Conservation (phyloP, 768 basidiomycete genomes). For the Suillus bovinus region DNA sequence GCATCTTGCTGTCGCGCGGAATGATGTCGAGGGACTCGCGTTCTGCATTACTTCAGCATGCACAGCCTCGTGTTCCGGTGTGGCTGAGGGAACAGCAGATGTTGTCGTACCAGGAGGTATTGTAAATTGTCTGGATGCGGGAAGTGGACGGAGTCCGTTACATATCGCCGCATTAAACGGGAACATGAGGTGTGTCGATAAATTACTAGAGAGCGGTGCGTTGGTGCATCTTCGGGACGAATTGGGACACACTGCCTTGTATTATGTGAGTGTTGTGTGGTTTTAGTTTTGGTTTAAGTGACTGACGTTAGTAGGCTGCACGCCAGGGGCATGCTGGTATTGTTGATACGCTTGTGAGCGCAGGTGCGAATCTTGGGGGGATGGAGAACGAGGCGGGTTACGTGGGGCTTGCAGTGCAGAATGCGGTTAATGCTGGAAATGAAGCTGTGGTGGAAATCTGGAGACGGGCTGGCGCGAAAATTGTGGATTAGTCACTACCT, state of each 20-base stretch:
- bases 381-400: constrained; percentile 62
- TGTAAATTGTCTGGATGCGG: constrained; percentile 69
- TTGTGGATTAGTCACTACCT: neutral
- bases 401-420: constrained; percentile 46
- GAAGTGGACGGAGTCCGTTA: constrained; percentile 73
- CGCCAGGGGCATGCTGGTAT: constrained; percentile 63
- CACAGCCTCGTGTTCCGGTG: constrained; percentile 21
- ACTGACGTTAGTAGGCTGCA: constrained; percentile 54
- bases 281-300: neutral
- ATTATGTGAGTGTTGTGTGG: constrained; percentile 56
- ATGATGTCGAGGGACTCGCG: constrained; percentile 62
- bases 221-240: constrained; percentile 80
- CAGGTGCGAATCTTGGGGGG: constrained; percentile 74
- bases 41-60: constrained; percentile 48
- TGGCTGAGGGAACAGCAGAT: constrained; percentile 21
- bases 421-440: constrained; percentile 42
- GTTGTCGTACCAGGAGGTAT: constrained; percentile 59
- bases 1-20: constrained; percentile 72
- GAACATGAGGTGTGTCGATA: constrained; percentile 37
- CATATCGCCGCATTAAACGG: constrained; percentile 81
- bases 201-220: constrained; percentile 71
- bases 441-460: constrained; percentile 49
- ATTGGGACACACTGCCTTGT: constrained; percentile 81
- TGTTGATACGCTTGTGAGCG: constrained; percentile 65
- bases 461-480: constrained; percentile 49